Conservation (phyloP, 352 stramenopile genomes). For the Globisporangium paroecandrum region DNA sequence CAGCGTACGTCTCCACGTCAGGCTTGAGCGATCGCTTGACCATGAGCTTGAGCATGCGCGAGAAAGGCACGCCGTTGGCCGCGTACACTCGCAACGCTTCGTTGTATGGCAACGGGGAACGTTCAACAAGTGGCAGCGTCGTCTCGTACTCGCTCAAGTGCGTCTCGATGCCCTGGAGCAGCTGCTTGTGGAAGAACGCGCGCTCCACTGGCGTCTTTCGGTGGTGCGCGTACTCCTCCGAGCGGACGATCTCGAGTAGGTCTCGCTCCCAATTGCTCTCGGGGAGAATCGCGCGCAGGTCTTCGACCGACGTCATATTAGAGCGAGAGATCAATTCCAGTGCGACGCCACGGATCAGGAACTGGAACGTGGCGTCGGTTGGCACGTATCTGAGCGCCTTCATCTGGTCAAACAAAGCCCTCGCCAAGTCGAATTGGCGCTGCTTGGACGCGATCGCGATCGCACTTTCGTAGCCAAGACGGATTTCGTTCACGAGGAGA, state of each 20-base stretch:
- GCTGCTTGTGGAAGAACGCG: conserved; percentile 35
- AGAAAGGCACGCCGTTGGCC: conserved; percentile 51
- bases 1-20: conserved; percentile 56
- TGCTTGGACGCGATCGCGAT: conserved; percentile 75
- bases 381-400: conserved; percentile 29
- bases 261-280: conserved; percentile 43
- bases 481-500: conserved; percentile 30
- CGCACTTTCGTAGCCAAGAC: conserved; percentile 53
- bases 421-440: conserved; percentile 49
- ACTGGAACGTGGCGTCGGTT: conserved; percentile 40
- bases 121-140: conserved; percentile 13
- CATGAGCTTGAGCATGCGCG: conserved; percentile 55
- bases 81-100: conserved; percentile 59
- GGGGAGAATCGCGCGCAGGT: conserved; percentile 32
- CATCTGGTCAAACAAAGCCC: conserved; percentile 45
- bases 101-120: conserved; percentile 48
- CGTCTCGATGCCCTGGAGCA: conserved; percentile 39
- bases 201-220: conserved; percentile 55
- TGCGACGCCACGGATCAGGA: conserved; percentile 52
- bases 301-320: conserved; percentile 24
- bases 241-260: conserved; percentile 51
- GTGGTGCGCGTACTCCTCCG: conserved; percentile 53
- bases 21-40: conserved; percentile 44
- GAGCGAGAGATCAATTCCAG: conserved; percentile 34
- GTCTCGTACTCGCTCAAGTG: conserved; percentile 54